Evolutionary conservation across 148 eudicot species (phyloP).

Genomic region (Amaranthus hypochondriacus): DNA sequence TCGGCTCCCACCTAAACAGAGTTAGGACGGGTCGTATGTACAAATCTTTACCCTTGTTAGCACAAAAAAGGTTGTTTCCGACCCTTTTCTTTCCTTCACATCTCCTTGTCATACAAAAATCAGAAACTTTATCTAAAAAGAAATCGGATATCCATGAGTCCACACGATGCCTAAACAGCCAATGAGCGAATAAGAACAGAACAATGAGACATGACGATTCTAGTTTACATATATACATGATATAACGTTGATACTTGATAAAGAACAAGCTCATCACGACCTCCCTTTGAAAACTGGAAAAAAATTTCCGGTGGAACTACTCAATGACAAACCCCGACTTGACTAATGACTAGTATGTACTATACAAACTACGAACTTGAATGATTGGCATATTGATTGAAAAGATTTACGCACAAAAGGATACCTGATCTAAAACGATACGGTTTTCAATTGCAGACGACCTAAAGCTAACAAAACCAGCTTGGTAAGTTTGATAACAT

Average conservation of each 20-base stretch:
- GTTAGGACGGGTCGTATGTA: too few relatives aligned
- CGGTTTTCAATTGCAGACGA: slow-evolving; percentile 6
- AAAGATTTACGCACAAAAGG: slow-evolving; percentile 13
- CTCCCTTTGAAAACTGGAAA: slow-evolving; percentile 6
- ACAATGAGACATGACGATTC: not conserved
- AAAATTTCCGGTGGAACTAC: slow-evolving; percentile 7
- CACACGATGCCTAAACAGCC: too few relatives aligned
- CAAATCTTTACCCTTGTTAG: too few relatives aligned
- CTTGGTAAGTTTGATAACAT: not conserved
- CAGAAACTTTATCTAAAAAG: too few relatives aligned
- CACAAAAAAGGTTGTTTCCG: too few relatives aligned
- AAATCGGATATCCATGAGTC: too few relatives aligned
- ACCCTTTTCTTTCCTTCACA: too few relatives aligned
- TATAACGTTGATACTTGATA: not conserved
- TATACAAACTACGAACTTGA: slow-evolving; percentile 11
- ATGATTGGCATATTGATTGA: not conserved
- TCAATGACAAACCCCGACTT: slow-evolving; percentile 9
- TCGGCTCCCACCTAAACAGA: too few relatives aligned
- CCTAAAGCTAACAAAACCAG: not conserved
- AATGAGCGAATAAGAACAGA: not conserved
- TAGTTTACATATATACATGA: slow-evolving; percentile 16
- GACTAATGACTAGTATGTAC: slow-evolving; percentile 4
- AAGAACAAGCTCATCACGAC: slow-evolving; percentile 1
- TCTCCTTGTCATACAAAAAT: too few relatives aligned
- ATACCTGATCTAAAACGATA: slow-evolving; percentile 9